A percentile compares a stretch with the other conserved stretches of the same genome.
phyloP scores from a whole-genome alignment of 2,329 filamentous ascomycete species.

The Daldinia sp. region DNA sequence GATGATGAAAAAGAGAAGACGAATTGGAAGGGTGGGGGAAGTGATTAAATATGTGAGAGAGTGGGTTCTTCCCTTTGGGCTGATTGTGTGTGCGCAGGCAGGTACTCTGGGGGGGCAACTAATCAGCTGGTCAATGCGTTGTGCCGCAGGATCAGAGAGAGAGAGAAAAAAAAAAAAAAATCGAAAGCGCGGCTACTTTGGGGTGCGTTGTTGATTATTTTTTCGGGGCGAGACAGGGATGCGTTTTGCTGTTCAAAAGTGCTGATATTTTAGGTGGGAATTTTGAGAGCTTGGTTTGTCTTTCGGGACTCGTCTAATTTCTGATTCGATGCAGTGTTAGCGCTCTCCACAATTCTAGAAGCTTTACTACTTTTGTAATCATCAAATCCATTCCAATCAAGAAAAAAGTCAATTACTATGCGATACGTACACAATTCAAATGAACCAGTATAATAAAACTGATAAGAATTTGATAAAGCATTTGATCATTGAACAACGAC shows the following conservation, averaged over 20 bases:
- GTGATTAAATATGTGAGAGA: conserved; percentile 45
- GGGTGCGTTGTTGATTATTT: conserved; percentile 39
- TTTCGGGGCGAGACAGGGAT: conserved; percentile 47
- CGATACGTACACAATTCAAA: neutral
- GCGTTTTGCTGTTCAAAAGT: conserved; percentile 43
- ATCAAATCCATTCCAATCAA: conserved; percentile 15
- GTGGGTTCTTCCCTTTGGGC: conserved; percentile 36
- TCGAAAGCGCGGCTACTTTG: conserved; percentile 28
- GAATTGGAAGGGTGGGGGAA: conserved; percentile 43
- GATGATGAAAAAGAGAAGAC: conserved; percentile 40
- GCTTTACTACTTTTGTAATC: conserved; percentile 24
- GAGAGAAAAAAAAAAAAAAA: conserved; percentile 18
- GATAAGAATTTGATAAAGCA: neutral
- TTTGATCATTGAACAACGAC: no score
- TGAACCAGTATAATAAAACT: neutral
- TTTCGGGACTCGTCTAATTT: conserved; percentile 36
- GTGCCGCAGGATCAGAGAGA: conserved; percentile 16
- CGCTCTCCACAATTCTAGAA: conserved; percentile 5
- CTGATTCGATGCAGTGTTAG: conserved; percentile 43
- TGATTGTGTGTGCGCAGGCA: conserved; percentile 45
- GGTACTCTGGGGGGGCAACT: conserved; percentile 20
- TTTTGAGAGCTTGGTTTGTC: conserved; percentile 30
- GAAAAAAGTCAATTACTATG: conserved; percentile 9
- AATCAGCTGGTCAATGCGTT: conserved; percentile 36
- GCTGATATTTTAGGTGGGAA: conserved; percentile 45